These are phyloP conservation scores for Fonsecaea multimorphosa DNA, from an alignment of 2,329 filamentous ascomycete genomes.

Conservation along the genomic window DNA sequence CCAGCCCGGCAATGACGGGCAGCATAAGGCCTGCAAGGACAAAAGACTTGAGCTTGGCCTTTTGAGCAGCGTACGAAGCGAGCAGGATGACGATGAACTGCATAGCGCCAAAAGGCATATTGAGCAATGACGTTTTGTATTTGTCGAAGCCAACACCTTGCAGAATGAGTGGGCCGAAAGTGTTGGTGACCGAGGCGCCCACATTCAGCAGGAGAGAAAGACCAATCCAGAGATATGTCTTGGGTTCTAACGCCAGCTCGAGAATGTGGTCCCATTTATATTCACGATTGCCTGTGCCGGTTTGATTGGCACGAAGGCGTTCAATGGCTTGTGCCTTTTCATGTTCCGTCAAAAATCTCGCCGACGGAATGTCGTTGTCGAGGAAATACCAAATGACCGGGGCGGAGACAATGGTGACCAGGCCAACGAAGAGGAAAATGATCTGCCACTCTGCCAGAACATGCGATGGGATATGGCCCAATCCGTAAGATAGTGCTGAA, in stretches of 20 bases:
- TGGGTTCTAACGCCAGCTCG: conserved; percentile 53
- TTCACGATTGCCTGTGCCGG: conserved; percentile 53
- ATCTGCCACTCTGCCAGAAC: conserved; percentile 59
- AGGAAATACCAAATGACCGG: conserved; percentile 66
- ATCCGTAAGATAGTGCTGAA: conserved; percentile 61
- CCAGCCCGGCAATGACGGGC: conserved; percentile 65
- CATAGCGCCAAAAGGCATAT: conserved; percentile 70
- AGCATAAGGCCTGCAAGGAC: conserved; percentile 62
- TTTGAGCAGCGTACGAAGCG: conserved; percentile 64
- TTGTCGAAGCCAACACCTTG: conserved; percentile 66
- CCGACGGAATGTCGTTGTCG: conserved; percentile 63
- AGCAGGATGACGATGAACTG: conserved; percentile 66
- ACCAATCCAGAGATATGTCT: conserved; percentile 64
- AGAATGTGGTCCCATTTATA: conserved; percentile 55
- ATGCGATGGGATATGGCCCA: conserved; percentile 59
- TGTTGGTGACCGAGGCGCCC: conserved; percentile 68
- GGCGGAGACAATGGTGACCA: conserved; percentile 64
- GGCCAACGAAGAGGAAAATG: conserved; percentile 67
- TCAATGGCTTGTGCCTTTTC: conserved; percentile 57
- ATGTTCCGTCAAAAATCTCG: conserved; percentile 55
- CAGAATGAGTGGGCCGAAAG: conserved; percentile 69
- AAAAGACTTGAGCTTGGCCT: conserved; percentile 62
- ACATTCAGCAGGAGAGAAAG: conserved; percentile 69
- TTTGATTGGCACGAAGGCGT: conserved; percentile 58
- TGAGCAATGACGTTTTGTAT: conserved; percentile 64